Percentiles rank a stretch among this genome's conserved stretches.
Evolutionary conservation across 208 protist genomes (phyloP).

Genomic region (Angomonas ambiguus): DNA sequence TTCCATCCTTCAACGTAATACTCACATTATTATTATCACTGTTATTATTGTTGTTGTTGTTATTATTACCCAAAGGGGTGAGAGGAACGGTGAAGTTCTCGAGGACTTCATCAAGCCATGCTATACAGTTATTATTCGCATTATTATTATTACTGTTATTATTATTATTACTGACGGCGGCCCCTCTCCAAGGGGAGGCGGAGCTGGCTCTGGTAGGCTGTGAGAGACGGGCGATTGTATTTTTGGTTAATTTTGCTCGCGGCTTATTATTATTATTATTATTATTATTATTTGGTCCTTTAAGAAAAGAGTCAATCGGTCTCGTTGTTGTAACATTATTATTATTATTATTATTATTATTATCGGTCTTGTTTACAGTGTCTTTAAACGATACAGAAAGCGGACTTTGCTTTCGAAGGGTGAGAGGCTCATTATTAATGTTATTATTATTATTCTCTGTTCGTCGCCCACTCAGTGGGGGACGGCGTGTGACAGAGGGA

Average conservation of each 20-base stretch:
- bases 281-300: neutral
- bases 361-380: too few relatives aligned
- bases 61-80: neutral
- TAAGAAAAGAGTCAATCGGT: neutral
- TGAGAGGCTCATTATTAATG: too few relatives aligned
- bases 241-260: neutral
- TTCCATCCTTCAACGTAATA: neutral
- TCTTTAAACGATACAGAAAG: too few relatives aligned
- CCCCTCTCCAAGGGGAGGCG: too few relatives aligned
- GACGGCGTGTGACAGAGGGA: too few relatives aligned
- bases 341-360: too few relatives aligned
- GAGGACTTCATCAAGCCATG: neutral
- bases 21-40: neutral
- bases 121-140: too few relatives aligned
- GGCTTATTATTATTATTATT: neutral
- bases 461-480: too few relatives aligned
- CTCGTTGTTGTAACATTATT: neutral
- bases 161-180: neutral
- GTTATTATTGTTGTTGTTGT: too few relatives aligned
- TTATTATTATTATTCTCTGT: too few relatives aligned
- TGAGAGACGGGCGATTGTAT: neutral
- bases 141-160: constrained; percentile 1
- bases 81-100: neutral
- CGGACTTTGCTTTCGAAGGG: too few relatives aligned
- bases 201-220: neutral